Evolutionary conservation across 345 rosid species (phyloP), one percentile per base, ranked within the genome.

Genomic region (Linum trigynum): DNA sequence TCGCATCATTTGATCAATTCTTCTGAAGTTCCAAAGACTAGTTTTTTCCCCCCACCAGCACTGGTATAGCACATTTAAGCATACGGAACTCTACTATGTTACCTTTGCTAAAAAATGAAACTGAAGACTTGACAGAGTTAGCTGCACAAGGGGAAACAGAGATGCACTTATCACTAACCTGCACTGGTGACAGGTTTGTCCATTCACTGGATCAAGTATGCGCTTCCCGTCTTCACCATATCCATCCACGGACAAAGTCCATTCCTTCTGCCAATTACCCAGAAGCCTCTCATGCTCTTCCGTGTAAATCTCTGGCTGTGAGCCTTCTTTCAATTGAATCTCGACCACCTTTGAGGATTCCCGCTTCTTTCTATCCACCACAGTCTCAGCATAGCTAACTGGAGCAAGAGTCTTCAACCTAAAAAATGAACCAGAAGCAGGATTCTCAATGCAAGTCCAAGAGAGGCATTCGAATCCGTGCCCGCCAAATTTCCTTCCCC

Each of bases 131-230:
- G 11, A 62, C 61, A 38, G 0, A n/a, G 39, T 12, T n/a, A 42
- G 62, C 9, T 37, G 57, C 3, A 7, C 55, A 48, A 55, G 14
- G 57, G 36, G 23, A 15, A 1, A 57, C 32, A 23, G 32, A 23
- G 32, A 23, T 23, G 32, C 32, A 50, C 41, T 16, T n/a, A 12
- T 12, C 17, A 42, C 38, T 3, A 48, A 78, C 82, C 82, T 72
- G 79, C 79, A 78, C 45, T 78, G 82, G 65, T 78, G 82, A 64
- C 82, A 78, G 38, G 32, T 23, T 23, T 23, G 59, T 12, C 75
- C 82, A 0, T 48, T 61, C 39, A 55, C 72, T 4, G 56, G 71
- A 69, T 72, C 77, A 69, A 69, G 75, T 10, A 72, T 59, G 65
- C 77, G 75, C 67, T 66, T 69, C 40, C 77, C 75, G 41, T 75